Evolutionary conservation across 202 grass and related monocot genomes (phyloP).

Genomic region (Brachypodium distachyon): DNA sequence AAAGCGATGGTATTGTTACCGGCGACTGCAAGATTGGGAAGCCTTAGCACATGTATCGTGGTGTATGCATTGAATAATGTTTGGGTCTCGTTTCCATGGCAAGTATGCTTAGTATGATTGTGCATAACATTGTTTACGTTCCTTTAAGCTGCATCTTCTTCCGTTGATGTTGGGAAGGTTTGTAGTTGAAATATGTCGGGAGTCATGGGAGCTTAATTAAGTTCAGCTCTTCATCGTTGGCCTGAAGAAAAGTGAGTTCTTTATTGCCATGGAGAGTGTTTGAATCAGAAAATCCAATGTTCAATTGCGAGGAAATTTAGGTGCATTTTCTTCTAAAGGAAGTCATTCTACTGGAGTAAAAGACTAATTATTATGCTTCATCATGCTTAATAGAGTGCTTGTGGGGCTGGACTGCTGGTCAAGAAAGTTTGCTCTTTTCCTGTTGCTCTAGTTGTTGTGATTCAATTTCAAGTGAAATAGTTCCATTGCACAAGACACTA

Average conservation of each 20-base stretch:
- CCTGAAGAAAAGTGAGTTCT: not conserved
- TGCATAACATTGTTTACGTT: not conserved
- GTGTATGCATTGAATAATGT: not conserved
- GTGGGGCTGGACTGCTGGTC: not conserved
- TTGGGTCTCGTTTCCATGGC: too few relatives aligned
- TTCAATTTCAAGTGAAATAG: not conserved
- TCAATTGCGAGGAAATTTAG: not conserved
- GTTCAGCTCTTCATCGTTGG: not conserved
- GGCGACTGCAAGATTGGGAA: not conserved
- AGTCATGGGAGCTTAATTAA: not conserved
- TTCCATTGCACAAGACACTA: not conserved
- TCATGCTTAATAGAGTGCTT: not conserved
- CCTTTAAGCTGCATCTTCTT: too few relatives aligned
- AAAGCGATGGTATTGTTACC: not conserved
- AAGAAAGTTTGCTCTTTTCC: not conserved
- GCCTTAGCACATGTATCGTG: not conserved
- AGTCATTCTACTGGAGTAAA: not conserved
- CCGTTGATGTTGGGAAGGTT: too few relatives aligned
- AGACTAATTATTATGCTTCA: not conserved
- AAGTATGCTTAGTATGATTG: not conserved
- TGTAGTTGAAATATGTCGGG: too few relatives aligned
- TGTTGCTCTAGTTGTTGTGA: not conserved
- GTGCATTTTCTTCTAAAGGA: not conserved
- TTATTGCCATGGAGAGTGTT: not conserved
- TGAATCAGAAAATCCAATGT: not conserved